Evolutionary conservation across 306 rosid species (phyloP), one percentile per base, ranked within the genome.

Genomic region (Cyamopsis tetragonoloba): DNA sequence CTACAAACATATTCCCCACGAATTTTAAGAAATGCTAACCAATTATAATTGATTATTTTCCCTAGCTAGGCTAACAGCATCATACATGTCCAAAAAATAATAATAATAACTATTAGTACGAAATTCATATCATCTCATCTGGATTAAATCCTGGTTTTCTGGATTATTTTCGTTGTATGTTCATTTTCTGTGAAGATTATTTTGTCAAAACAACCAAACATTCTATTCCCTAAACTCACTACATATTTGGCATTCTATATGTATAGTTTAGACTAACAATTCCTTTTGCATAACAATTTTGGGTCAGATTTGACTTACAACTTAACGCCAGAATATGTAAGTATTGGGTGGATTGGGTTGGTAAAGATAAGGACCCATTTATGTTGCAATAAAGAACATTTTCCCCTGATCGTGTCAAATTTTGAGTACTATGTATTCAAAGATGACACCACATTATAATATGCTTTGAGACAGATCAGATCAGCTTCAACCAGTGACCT

Each of bases 401-500:
- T 66, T 5, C 20, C 10, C 1, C 6, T 19, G 14, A 7, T 48
- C 5, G 39, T 43, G 35, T 47, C n/a, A 7, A 51, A 23, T 6
- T 18, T 61, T 5, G 17, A 9, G 1, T 18, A 7, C 15, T 19
- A 62, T 62, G 2, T 4, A 30, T 30, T 61, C 18, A 62, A 62
- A 14, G 24, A 64, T 1, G 1, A 58, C 9, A 35, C 47, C 53
- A 18, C 9, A 35, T 37, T 43, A 18, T 3, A 13, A 7, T 60
- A 14, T 14, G 19, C 34, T 23, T 15, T 34, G 8, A 0, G 23
- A 35, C 2, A 34, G 22, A 74, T 56, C 57, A 62, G 30, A 74
- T 56, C 48, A 55, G 51, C 49, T 64, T 57, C 54, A 47, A 56
- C n/a, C 62, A 48, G 13, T 55, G 42, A 48, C 19, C 32, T n/a